Evolutionary conservation across 1,139 yeast genomes (phyloP), one percentile per base, ranked within the genome.

Genomic region (Petasospora rhodanensis): DNA sequence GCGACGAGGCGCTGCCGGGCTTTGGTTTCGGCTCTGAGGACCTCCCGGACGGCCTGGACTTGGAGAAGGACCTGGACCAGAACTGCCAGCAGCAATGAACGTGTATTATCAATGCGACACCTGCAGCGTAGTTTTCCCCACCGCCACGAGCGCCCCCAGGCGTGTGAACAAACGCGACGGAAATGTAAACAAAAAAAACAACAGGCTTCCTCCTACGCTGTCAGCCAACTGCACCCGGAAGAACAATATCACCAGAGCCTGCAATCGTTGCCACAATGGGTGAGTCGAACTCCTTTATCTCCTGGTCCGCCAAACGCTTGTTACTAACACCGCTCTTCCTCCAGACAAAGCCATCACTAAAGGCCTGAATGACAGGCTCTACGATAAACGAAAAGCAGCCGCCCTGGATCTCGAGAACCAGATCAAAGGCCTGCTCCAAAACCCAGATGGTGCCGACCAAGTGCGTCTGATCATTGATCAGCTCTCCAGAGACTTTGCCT

Each of bases 371-470:
- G 96, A 93, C 58, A 79, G 94, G 40, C 76, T 91, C 29, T 91
- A 91, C 56, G 98, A 93, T 52, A 89, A 87, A 59, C 75, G 99
- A 31, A 91, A 91, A 55, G 82, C 91, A 3, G 94, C 97, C 0
- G 98, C 99, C 0, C 70, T 83, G 43, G 96, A 87, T 54, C 68
- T 91, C 32, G 98, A 91, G 55, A 76, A 80, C 41, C 68, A 79
- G 13, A 86, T 89, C 28, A 78, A 86, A 43, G 73, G 80, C 29
- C 79, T 85, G 26, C 59, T 89, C 15, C 73, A 75, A 6, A 74
- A 78, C 26, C 79, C 77, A 40, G 87, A 87, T 47, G 32, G 32
- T 5, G 62, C 74, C 30, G 81, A 73, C 26, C 76, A 77, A 38
- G 80, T 93, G 36, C 76, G 75, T 43, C 66, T 65, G 24, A 79